These are phyloP conservation scores for Aschersonia sp. DNA, from an alignment of 2,329 filamentous ascomycete genomes.

Conservation along the genomic window DNA sequence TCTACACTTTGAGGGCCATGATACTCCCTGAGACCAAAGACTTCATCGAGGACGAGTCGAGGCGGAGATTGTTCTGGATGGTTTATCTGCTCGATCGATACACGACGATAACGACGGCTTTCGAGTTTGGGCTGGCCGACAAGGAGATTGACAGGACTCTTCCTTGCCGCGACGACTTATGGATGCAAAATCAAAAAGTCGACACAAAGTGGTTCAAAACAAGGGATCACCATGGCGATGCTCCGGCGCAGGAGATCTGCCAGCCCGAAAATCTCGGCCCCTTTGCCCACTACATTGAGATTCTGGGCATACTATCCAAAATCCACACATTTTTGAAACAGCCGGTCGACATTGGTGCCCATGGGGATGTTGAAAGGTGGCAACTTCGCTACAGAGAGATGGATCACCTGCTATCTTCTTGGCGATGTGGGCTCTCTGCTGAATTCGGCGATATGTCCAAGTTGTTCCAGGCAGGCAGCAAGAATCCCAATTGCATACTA, in stretches of 20 bases:
- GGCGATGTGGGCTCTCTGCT: slow-evolving; percentile 70
- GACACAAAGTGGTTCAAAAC: slow-evolving; percentile 71
- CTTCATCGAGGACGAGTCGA: slow-evolving; percentile 81
- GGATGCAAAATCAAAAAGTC: slow-evolving; percentile 68
- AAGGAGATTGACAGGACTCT: slow-evolving; percentile 79
- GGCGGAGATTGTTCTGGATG: slow-evolving; percentile 84
- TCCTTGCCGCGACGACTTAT: slow-evolving; percentile 78
- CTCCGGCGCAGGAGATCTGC: slow-evolving; percentile 47
- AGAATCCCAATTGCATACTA: slow-evolving; percentile 66
- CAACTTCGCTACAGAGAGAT: slow-evolving; percentile 76
- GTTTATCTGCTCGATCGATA: slow-evolving; percentile 83
- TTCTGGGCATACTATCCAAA: slow-evolving; percentile 72
- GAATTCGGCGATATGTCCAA: slow-evolving; percentile 79
- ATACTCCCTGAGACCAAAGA: slow-evolving; percentile 70
- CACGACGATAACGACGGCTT: slow-evolving; percentile 79
- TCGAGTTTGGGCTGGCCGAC: slow-evolving; percentile 81
- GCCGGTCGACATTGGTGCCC: slow-evolving; percentile 74
- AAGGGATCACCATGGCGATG: slow-evolving; percentile 25
- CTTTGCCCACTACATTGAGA: slow-evolving; percentile 83
- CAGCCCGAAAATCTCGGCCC: slow-evolving; percentile 71
- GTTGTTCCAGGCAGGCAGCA: slow-evolving; percentile 56
- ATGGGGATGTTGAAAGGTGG: slow-evolving; percentile 80
- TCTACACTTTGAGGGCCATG: slow-evolving; percentile 78
- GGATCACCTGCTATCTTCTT: slow-evolving; percentile 63
- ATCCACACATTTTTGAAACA: slow-evolving; percentile 83